Conservation (phyloP, 139 green algal genomes). For the Chlorella vulgaris region DNA sequence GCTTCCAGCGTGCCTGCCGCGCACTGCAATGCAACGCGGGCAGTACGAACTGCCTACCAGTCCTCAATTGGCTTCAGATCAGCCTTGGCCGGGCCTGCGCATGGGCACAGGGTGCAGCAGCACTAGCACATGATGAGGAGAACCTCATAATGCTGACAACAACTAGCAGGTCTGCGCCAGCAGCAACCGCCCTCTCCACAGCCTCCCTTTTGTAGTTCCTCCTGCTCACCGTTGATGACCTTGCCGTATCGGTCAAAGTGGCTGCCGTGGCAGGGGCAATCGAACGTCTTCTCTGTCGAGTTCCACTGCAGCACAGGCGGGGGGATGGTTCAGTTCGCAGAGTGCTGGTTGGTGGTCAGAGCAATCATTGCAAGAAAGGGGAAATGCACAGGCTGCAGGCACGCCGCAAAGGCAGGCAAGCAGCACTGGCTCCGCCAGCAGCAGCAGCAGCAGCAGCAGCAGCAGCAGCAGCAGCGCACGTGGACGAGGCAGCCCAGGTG, state of each 20-base stretch:
- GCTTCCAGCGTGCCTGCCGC: too few relatives aligned
- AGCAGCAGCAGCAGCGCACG: neutral
- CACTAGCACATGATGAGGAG: neutral
- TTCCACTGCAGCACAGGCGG: constrained; percentile 66
- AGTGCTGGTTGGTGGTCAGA: neutral
- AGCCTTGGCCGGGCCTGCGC: constrained; percentile 48
- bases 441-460: too few relatives aligned
- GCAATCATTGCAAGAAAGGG: neutral
- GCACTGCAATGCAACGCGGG: neutral
- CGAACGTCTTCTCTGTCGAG: constrained; percentile 67
- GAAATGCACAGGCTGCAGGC: neutral
- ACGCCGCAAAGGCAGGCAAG: neutral
- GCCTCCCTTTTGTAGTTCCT: neutral
- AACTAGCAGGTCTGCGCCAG: too few relatives aligned
- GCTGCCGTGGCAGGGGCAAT: constrained; percentile 76
- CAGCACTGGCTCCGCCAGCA: neutral
- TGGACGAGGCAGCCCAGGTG: constrained; percentile 62
- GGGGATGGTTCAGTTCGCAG: neutral
- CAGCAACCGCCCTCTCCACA: too few relatives aligned
- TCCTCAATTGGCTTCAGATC: constrained; percentile 47
- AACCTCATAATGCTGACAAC: neutral
- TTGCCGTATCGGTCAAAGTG: constrained; percentile 61
- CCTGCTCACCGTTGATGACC: constrained; percentile 54
- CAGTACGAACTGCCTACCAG: constrained; percentile 6
- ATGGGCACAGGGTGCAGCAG: neutral